Percentiles rank a stretch among this genome's conserved stretches.
Evolutionary conservation across 2,329 filamentous ascomycete genomes (phyloP).

Genomic region (Ophiostoma fasciatum): DNA sequence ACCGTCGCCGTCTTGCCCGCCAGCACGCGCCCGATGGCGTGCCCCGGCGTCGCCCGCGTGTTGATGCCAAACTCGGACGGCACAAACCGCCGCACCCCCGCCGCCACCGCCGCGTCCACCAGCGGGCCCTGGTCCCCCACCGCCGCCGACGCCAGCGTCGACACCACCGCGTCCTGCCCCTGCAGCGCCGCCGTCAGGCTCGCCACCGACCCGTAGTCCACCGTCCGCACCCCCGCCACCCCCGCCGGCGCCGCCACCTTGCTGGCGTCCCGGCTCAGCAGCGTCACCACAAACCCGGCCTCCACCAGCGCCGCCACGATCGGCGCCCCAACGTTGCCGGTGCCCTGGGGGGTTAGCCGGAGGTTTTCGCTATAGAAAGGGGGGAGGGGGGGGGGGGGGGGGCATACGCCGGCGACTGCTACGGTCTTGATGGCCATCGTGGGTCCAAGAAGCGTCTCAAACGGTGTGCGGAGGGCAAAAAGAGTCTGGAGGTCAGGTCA

Average conservation of each 20-base stretch:
- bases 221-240: slow-evolving; percentile 26
- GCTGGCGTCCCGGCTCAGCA: slow-evolving; percentile 33
- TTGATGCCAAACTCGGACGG: slow-evolving; percentile 17
- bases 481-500: too few relatives aligned
- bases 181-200: slow-evolving; percentile 27
- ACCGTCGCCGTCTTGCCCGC: slow-evolving; percentile 30
- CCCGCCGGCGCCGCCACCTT: slow-evolving; percentile 18
- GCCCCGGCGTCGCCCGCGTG: slow-evolving; percentile 9
- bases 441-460: too few relatives aligned
- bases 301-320: slow-evolving; percentile 19
- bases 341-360: slow-evolving; percentile 15
- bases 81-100: slow-evolving; percentile 15
- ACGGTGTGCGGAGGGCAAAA: too few relatives aligned
- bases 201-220: slow-evolving; percentile 26
- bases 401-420: too few relatives aligned
- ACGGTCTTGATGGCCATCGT: too few relatives aligned
- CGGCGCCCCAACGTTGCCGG: slow-evolving; percentile 18
- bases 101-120: slow-evolving; percentile 13
- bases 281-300: slow-evolving; percentile 32
- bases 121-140: slow-evolving; percentile 17
- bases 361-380: too few relatives aligned
- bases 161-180: slow-evolving; percentile 37
- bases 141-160: slow-evolving; percentile 28
- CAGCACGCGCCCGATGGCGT: slow-evolving; percentile 9
- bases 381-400: too few relatives aligned